These are phyloP conservation scores for Cenchrus fungigraminus DNA, from an alignment of 176 grass and related monocot species.

Conservation along the genomic window DNA sequence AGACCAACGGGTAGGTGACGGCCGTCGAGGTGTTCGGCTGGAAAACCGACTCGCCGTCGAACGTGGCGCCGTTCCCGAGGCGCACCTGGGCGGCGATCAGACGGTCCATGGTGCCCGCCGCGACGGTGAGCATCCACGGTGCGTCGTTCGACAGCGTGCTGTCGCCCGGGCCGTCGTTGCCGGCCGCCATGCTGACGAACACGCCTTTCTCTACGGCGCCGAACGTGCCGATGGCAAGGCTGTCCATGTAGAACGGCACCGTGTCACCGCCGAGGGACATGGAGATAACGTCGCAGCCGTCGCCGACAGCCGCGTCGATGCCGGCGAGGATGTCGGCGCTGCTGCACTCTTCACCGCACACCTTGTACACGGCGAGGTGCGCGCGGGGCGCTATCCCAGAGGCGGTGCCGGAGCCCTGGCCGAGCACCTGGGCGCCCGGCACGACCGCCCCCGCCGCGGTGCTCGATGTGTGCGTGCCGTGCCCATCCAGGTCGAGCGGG, in stretches of 20 bases:
- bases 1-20: slow-evolving; percentile 23
- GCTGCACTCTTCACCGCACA: slow-evolving; percentile 13
- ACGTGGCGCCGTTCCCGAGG: slow-evolving; percentile 44
- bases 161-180: slow-evolving; percentile 43
- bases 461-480: slow-evolving; percentile 71
- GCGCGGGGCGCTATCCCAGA: slow-evolving; percentile 54
- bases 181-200: slow-evolving; percentile 53
- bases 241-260: slow-evolving; percentile 34
- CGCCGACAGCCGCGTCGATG: neutral
- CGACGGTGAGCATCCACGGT: slow-evolving; percentile 31
- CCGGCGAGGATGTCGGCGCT: slow-evolving; percentile 14
- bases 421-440: slow-evolving; percentile 44
- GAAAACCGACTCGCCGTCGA: slow-evolving; percentile 56
- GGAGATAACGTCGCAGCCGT: slow-evolving; percentile 47
- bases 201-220: slow-evolving; percentile 50
- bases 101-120: slow-evolving; percentile 51
- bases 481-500: slow-evolving; percentile 32
- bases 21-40: slow-evolving; percentile 33
- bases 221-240: slow-evolving; percentile 59
- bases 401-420: slow-evolving; percentile 32
- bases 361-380: slow-evolving; percentile 65
- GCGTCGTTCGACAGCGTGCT: slow-evolving; percentile 39
- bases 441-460: slow-evolving; percentile 57
- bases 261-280: slow-evolving; percentile 21
- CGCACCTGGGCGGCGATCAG: slow-evolving; percentile 28